phyloP scores from a whole-genome alignment of 805 yeast species.

The Citeromyces nyonsensis region DNA sequence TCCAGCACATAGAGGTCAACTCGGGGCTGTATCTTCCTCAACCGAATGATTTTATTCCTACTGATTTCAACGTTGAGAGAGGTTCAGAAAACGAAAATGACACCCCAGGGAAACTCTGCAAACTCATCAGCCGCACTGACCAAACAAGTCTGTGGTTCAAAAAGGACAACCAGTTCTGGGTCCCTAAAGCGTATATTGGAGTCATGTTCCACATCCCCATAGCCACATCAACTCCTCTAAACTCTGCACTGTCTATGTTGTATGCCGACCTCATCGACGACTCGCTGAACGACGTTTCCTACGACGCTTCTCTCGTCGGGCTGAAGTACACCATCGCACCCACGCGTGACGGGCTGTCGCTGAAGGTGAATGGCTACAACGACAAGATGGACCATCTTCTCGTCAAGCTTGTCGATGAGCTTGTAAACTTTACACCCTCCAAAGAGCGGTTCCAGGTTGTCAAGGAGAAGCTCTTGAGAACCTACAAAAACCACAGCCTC shows the following conservation, averaged over 20 bases:
- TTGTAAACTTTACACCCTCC: slow-evolving; percentile 33
- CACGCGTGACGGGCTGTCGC: slow-evolving; percentile 55
- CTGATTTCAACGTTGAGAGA: slow-evolving; percentile 48
- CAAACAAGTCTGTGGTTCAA: slow-evolving; percentile 68
- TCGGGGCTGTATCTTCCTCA: slow-evolving; percentile 41
- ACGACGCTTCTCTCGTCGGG: slow-evolving; percentile 78
- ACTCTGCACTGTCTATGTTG: slow-evolving; percentile 41
- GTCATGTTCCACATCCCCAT: slow-evolving; percentile 52
- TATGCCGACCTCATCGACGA: slow-evolving; percentile 64
- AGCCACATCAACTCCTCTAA: slow-evolving; percentile 39
- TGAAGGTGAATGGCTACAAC: slow-evolving; percentile 66
- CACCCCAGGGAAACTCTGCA: slow-evolving; percentile 46
- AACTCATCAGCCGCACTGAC: slow-evolving; percentile 34
- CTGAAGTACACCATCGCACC: slow-evolving; percentile 39
- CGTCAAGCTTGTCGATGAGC: slow-evolving; percentile 37
- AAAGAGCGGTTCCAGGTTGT: slow-evolving; percentile 48
- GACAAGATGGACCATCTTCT: slow-evolving; percentile 61
- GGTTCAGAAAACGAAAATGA: slow-evolving; percentile 1
- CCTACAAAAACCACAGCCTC: slow-evolving; percentile 52
- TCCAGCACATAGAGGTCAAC: slow-evolving; percentile 15
- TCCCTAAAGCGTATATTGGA: slow-evolving; percentile 70
- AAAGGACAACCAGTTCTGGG: slow-evolving; percentile 76
- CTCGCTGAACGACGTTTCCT: slow-evolving; percentile 57
- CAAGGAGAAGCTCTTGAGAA: slow-evolving; percentile 48
- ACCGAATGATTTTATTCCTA: slow-evolving; percentile 72